A percentile compares a stretch with the other conserved stretches of the same genome.
Conservation (phyloP, 257 asterid genomes). For the Gentiana macrophylla region DNA sequence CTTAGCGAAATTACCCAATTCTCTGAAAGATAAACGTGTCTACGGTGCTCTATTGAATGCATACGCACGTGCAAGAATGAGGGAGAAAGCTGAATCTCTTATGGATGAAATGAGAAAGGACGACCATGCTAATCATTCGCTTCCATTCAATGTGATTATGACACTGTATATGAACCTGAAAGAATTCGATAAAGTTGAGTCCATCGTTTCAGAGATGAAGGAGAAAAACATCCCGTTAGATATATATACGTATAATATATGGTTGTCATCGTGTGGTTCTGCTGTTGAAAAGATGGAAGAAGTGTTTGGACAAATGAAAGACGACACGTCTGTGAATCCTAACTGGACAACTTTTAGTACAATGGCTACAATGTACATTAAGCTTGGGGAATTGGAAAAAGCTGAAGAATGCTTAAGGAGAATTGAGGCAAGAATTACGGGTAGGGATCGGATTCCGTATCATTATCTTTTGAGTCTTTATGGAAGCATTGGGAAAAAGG, state of each 20-base stretch:
- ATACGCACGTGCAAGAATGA: constrained; percentile 52
- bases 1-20: constrained; percentile 51
- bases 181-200: constrained; percentile 47
- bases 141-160: constrained; percentile 82
- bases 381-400: constrained; percentile 41
- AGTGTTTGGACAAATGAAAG: constrained; percentile 52
- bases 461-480: constrained; percentile 75
- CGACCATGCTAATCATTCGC: constrained; percentile 52
- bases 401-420: constrained; percentile 52
- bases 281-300: constrained; percentile 61
- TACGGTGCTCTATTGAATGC: constrained; percentile 81
- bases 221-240: constrained; percentile 46
- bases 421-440: constrained; percentile 55
- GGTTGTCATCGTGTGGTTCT: constrained; percentile 60
- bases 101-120: constrained; percentile 45
- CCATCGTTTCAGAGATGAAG: constrained; percentile 51
- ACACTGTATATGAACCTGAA: constrained; percentile 67
- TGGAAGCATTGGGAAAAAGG: constrained; percentile 54
- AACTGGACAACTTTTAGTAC: constrained; percentile 88
- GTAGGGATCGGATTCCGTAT: constrained; percentile 58
- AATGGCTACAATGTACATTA: constrained; percentile 69
- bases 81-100: constrained; percentile 70
- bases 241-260: constrained; percentile 69
- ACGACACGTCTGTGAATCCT: constrained; percentile 44
- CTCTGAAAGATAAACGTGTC: constrained; percentile 63